These are phyloP conservation scores for Zymoseptoria pseudotritici DNA, from an alignment of 2,329 filamentous ascomycete species.

Conservation along the genomic window DNA sequence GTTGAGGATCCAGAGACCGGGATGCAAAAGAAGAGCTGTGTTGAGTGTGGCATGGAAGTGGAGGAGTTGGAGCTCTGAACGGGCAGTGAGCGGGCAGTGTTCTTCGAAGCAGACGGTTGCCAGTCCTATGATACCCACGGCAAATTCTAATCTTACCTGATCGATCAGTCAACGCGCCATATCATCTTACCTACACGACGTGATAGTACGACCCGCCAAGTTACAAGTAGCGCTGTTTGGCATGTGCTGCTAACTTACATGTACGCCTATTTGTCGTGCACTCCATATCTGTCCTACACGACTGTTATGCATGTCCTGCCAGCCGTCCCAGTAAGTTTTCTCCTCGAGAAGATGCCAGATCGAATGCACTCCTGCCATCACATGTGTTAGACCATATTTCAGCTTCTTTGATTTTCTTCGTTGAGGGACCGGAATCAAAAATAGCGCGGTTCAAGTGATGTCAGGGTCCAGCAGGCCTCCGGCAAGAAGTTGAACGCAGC, in stretches of 20 bases:
- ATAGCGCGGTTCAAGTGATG: background rate
- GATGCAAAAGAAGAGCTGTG: conserved; percentile 67
- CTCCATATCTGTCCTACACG: background rate
- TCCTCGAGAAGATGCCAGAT: background rate
- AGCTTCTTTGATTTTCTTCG: background rate
- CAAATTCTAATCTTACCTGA: background rate
- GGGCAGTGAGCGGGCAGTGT: background rate
- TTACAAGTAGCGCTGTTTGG: background rate
- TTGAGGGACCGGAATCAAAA: background rate
- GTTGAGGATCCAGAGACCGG: conserved; percentile 58
- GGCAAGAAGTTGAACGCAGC: too few species aligned
- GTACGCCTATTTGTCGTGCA: background rate
- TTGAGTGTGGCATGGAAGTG: conserved; percentile 60
- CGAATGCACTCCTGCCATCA: background rate
- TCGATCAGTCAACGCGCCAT: background rate
- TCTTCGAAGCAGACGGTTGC: background rate
- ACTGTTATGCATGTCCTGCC: background rate
- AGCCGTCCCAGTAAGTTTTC: too few species aligned
- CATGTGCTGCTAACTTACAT: background rate
- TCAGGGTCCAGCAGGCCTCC: background rate
- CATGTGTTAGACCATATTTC: background rate
- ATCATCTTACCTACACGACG: background rate
- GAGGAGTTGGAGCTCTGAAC: conserved; percentile 56
- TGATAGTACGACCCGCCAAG: background rate
- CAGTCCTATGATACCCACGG: background rate